Evolutionary conservation across 2,329 filamentous ascomycete genomes (phyloP).

Genomic region (Clonostachys rosea): DNA sequence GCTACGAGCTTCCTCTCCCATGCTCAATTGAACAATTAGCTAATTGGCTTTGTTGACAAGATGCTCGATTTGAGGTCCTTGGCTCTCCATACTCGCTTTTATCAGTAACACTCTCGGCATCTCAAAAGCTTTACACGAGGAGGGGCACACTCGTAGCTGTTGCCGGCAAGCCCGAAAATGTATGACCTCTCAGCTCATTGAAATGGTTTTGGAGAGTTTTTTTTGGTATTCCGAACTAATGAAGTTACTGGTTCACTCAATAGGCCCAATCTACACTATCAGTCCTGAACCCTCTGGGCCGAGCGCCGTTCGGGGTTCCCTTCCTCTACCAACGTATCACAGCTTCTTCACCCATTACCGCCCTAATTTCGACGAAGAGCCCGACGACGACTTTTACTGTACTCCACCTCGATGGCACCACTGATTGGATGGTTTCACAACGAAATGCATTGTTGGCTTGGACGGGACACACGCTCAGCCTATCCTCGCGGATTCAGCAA

Average conservation of each 20-base stretch:
- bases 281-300: slow-evolving; percentile 75
- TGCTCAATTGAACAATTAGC: not conserved
- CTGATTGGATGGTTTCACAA: slow-evolving; percentile 93
- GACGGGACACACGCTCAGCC: slow-evolving; percentile 82
- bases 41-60: slow-evolving; percentile 37
- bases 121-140: slow-evolving; percentile 88
- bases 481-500: slow-evolving; percentile 71
- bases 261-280: slow-evolving; percentile 87
- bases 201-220: not conserved
- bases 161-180: slow-evolving; percentile 87
- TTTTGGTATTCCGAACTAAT: not conserved
- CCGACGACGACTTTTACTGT: slow-evolving; percentile 82
- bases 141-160: slow-evolving; percentile 87
- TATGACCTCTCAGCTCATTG: slow-evolving; percentile 28
- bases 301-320: slow-evolving; percentile 78
- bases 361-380: slow-evolving; percentile 83
- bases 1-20: not conserved
- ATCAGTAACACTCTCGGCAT: slow-evolving; percentile 88
- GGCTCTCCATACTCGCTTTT: slow-evolving; percentile 90
- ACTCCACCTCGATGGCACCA: slow-evolving; percentile 84
- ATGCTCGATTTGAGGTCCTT: slow-evolving; percentile 91
- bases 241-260: not conserved
- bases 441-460: slow-evolving; percentile 87
- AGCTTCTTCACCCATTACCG: slow-evolving; percentile 82
- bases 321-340: slow-evolving; percentile 93